Percentiles rank a stretch among this genome's conserved stretches.
Conservation (phyloP, 768 basidiomycete genomes). For the Termitomyces sp. region DNA sequence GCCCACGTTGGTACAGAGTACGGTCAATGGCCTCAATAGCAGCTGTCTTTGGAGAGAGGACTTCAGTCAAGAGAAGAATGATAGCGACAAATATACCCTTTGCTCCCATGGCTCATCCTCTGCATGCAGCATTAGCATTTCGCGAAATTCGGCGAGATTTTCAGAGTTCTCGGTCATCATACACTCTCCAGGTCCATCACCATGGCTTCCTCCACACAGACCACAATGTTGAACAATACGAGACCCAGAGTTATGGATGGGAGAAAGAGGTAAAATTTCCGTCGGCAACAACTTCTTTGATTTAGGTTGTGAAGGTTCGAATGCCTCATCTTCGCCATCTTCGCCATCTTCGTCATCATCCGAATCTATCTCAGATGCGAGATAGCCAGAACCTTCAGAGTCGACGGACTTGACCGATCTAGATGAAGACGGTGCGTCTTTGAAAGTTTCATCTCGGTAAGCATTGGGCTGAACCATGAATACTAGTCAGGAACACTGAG, state of each 20-base stretch:
- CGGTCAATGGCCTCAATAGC: constrained; percentile 73
- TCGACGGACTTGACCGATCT: constrained; percentile 16
- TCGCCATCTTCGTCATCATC: constrained; percentile 18
- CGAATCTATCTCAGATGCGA: constrained; percentile 25
- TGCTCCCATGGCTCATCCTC: constrained; percentile 65
- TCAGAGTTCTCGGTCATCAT: constrained; percentile 62
- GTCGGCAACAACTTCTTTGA: constrained; percentile 9
- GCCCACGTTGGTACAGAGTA: constrained; percentile 52
- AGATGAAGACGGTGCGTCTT: constrained; percentile 1
- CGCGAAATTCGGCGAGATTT: constrained; percentile 67
- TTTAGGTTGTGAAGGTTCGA: constrained; percentile 14
- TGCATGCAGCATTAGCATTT: constrained; percentile 60
- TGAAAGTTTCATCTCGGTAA: constrained; percentile 16
- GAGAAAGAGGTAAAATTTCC: constrained; percentile 7
- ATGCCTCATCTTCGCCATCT: constrained; percentile 11
- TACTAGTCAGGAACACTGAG: not conserved
- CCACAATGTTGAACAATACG: constrained; percentile 39
- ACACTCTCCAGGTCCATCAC: constrained; percentile 43
- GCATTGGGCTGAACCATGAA: constrained; percentile 27
- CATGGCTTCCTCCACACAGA: constrained; percentile 57
- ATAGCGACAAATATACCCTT: constrained; percentile 40
- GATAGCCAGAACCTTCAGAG: constrained; percentile 33
- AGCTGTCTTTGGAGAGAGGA: constrained; percentile 36
- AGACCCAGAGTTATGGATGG: constrained; percentile 15
- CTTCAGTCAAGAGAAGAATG: constrained; percentile 3